phyloP scores from a whole-genome alignment of 2,329 filamentous ascomycete species.

The Volutella citrinella region DNA sequence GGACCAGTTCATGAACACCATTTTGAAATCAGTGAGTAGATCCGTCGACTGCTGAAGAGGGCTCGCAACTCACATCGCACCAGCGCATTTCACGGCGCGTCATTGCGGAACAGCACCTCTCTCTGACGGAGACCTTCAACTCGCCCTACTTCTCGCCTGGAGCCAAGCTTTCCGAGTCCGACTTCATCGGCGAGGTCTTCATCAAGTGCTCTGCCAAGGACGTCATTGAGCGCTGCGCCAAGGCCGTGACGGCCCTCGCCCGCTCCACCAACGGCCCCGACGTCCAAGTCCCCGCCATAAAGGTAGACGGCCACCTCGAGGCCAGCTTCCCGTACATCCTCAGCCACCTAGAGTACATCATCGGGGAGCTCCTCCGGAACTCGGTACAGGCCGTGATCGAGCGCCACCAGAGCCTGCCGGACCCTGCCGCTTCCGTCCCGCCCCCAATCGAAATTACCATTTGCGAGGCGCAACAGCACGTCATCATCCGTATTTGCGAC shows the following conservation, averaged over 20 bases:
- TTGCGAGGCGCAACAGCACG: conserved; percentile 89
- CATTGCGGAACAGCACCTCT: conserved; percentile 95
- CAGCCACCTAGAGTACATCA: conserved; percentile 93
- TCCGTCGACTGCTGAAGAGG: no score
- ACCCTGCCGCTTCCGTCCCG: conserved; percentile 39
- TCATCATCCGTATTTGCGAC: conserved; percentile 94
- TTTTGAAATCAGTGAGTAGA: conserved; percentile 77
- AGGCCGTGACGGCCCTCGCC: conserved; percentile 71
- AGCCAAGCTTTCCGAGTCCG: conserved; percentile 66
- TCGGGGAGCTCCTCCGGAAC: conserved; percentile 92
- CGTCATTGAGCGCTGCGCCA: conserved; percentile 79
- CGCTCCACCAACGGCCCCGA: conserved; percentile 70
- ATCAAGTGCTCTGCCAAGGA: conserved; percentile 88
- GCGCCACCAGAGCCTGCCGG: conserved; percentile 49
- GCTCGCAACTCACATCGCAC: conserved; percentile 11
- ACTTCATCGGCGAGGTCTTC: conserved; percentile 95
- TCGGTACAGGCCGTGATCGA: conserved; percentile 92
- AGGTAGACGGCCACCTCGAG: conserved; percentile 77
- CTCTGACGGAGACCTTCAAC: conserved; percentile 90
- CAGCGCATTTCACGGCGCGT: conserved; percentile 92
- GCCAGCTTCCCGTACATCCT: conserved; percentile 96
- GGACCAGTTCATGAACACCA: conserved; percentile 93
- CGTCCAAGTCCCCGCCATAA: conserved; percentile 74
- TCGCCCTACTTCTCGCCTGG: conserved; percentile 86
- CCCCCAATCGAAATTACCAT: conserved; percentile 92